A percentile compares a stretch with the other conserved stretches of the same genome.
These are phyloP conservation scores for Aspergillus glaucus DNA, from an alignment of 2,329 filamentous ascomycete species.

Conservation along the genomic window DNA sequence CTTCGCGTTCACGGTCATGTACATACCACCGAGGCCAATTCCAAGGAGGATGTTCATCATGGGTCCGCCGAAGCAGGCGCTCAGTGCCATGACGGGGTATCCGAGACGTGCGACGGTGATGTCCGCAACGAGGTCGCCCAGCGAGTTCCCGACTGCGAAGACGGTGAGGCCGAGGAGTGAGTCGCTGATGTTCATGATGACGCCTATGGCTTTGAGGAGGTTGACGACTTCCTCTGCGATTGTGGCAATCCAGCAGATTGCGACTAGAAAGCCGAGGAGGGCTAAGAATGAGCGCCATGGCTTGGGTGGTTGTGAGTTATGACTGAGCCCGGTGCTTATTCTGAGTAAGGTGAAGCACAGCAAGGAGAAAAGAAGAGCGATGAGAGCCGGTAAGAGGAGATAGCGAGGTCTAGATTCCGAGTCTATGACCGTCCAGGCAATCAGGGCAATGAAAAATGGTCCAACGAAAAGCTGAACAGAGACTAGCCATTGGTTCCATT, in stretches of 20 bases:
- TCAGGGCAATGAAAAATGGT: conserved; percentile 71
- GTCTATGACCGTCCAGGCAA: conserved; percentile 59
- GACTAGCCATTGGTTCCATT: conserved; percentile 90
- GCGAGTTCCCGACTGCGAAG: conserved; percentile 91
- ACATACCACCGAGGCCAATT: conserved; percentile 83
- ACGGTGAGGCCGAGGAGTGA: conserved; percentile 91
- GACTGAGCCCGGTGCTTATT: conserved; percentile 51
- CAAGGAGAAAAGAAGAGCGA: conserved; percentile 63
- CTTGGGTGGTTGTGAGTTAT: conserved; percentile 55
- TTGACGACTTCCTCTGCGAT: conserved; percentile 95
- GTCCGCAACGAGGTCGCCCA: conserved; percentile 90
- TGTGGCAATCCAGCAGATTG: conserved; percentile 92
- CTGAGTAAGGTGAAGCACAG: conserved; percentile 62
- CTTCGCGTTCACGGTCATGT: conserved; percentile 65
- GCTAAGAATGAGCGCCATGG: conserved; percentile 71
- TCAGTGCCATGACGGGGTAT: conserved; percentile 91
- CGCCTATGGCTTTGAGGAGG: conserved; percentile 84
- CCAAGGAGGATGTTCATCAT: conserved; percentile 96
- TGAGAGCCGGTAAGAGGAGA: conserved; percentile 54
- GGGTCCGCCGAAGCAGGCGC: conserved; percentile 94
- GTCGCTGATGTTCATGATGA: conserved; percentile 88
- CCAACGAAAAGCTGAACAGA: conserved; percentile 79
- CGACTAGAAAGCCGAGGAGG: conserved; percentile 82
- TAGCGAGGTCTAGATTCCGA: conserved; percentile 46
- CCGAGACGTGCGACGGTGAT: conserved; percentile 89